A percentile compares a stretch with the other conserved stretches of the same genome.
phyloP scores from a whole-genome alignment of 441 rosid genomes.

The Gossypium schwendimanii region DNA sequence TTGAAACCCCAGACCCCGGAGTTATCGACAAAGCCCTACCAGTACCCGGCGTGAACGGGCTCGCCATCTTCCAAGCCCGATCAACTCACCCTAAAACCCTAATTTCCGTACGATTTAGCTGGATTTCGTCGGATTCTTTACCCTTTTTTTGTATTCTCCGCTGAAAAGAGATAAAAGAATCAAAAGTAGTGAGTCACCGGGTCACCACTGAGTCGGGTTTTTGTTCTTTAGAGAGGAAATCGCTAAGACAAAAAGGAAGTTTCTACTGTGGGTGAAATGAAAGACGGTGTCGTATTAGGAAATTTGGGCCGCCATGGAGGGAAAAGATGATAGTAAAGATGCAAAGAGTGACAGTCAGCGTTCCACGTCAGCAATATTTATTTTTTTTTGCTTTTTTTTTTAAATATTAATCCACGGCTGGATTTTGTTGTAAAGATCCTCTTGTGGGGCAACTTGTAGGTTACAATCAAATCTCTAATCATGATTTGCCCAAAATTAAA shows the following conservation, averaged over 20 bases:
- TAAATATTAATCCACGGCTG: background rate
- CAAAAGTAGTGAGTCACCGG: background rate
- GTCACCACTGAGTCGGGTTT: background rate
- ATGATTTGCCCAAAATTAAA: background rate
- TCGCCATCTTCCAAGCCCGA: constrained; percentile 34
- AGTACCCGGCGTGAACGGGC: constrained; percentile 35
- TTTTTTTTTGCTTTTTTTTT: background rate
- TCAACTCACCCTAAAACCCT: constrained; percentile 9
- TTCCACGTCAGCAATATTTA: background rate
- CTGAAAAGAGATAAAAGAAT: background rate
- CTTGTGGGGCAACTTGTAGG: background rate
- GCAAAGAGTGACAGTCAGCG: background rate
- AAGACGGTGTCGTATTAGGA: background rate
- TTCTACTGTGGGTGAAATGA: background rate
- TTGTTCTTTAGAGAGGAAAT: background rate
- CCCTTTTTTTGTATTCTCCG: background rate
- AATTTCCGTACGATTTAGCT: constrained; percentile 5
- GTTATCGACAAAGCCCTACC: constrained; percentile 23
- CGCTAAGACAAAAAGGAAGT: background rate
- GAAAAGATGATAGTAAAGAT: background rate
- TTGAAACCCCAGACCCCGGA: constrained; percentile 47
- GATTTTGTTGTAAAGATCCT: background rate
- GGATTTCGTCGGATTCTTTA: constrained; percentile 1
- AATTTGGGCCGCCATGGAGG: background rate
- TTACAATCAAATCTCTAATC: background rate